Evolutionary conservation across 2,329 filamentous ascomycete genomes (phyloP).

Genomic region (Botrytis fragariae): DNA sequence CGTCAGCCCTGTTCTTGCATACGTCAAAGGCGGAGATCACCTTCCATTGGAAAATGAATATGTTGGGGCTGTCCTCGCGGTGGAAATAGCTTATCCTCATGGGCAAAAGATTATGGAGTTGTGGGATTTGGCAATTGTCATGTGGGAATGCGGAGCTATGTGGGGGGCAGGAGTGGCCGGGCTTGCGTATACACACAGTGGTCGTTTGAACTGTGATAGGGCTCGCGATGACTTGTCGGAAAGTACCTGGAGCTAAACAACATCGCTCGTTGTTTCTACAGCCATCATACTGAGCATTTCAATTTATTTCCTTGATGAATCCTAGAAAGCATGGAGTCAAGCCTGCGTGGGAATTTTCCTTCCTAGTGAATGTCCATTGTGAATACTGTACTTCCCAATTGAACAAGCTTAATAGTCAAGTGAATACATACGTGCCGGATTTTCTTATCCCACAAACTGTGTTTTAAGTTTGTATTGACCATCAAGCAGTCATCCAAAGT

Average conservation of each 20-base stretch:
- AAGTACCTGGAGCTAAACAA: slow-evolving; percentile 4
- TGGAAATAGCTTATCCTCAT: background rate
- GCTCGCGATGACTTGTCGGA: slow-evolving; percentile 9
- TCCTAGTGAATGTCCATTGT: background rate
- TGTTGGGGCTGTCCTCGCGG: slow-evolving; percentile 3
- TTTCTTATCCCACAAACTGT: background rate
- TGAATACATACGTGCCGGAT: background rate
- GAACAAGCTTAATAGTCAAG: background rate
- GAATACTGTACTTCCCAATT: background rate
- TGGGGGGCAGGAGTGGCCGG: slow-evolving; percentile 4
- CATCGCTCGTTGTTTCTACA: background rate
- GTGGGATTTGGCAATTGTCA: background rate
- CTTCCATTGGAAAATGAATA: background rate
- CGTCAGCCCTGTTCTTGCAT: background rate
- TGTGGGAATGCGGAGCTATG: slow-evolving; percentile 4
- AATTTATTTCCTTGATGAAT: background rate
- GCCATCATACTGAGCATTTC: background rate
- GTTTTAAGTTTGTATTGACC: background rate
- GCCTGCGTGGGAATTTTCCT: fast-evolving
- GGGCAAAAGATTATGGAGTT: slow-evolving; percentile 4
- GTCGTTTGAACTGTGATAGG: slow-evolving; percentile 8
- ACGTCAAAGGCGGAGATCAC: background rate
- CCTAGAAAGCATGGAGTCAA: background rate
- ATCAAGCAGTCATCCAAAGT: background rate
- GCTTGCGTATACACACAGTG: background rate